Base-by-base conservation (phyloP, 169 alveolate genomes). In the Sarcocystis neurona region DNA sequence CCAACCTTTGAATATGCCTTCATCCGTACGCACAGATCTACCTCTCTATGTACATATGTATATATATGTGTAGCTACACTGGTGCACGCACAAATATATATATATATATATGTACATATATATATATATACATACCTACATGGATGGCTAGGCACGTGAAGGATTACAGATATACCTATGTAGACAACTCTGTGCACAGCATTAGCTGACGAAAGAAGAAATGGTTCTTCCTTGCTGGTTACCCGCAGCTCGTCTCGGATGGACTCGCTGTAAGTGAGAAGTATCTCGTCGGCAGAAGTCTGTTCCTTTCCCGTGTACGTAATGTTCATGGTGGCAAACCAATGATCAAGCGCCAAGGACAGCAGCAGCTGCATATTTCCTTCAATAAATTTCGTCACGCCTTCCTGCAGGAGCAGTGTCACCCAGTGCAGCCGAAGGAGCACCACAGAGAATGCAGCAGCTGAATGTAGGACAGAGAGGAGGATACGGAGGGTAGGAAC, bases 341-440 rank as follows among this genome's bases (percentile, higher is more conserved):
- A 92, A 70, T 90, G 95, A 12, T 92, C 95, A 3, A 92, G 89
- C 12, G 94, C 94, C 56, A 92, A 80, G 4, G 95, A 90, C 50
- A 92, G 86, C 34, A 92, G 90, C 75, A 91, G 86, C 47, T 90
- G 94, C 50, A 90, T 53, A 66, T 92, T 92, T 30, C 91, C 94
- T 34, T 90, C 94, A 48, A 92, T 92, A 60, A 91, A 92, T 18
- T 89, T 68, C 23, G 68, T 91, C 50, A 92, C 94, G 2, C 86
- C 86, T 12, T 90, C 87, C 92, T 88, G 84, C 82, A 39, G 37
- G 82, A 23, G 23, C 30, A n/a, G n/a, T n/a, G n/a, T n/a, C n/a
- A n/a, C n/a, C n/a, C n/a, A n/a, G n/a, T n/a, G n/a, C n/a, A n/a
- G n/a, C n/a, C n/a, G n/a, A n/a, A n/a, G n/a, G n/a, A n/a, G n/a